Percentiles rank a stretch among this genome's conserved stretches.
phyloP scores from a whole-genome alignment of 495 filamentous ascomycete species.

The Penicillium silybi region DNA sequence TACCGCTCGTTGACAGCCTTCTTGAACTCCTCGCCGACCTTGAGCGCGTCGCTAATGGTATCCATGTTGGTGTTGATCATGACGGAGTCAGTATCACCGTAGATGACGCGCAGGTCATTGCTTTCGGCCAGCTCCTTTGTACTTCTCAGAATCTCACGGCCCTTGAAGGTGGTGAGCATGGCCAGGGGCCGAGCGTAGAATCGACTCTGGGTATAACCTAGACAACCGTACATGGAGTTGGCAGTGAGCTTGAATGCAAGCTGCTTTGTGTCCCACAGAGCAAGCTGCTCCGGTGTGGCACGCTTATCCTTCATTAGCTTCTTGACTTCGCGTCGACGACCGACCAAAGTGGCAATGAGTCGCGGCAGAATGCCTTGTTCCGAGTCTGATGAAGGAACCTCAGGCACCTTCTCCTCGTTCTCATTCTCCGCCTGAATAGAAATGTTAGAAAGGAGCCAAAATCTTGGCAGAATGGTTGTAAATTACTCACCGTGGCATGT shows the following conservation, averaged over 20 bases:
- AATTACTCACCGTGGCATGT: slow-evolving; percentile 51
- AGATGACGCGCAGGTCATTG: slow-evolving; percentile 85
- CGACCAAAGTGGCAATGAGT: slow-evolving; percentile 87
- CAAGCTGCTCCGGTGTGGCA: slow-evolving; percentile 79
- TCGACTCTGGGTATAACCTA: slow-evolving; percentile 91
- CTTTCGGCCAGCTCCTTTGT: slow-evolving; percentile 93
- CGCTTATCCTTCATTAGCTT: slow-evolving; percentile 91
- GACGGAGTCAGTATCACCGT: slow-evolving; percentile 98
- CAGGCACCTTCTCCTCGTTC: slow-evolving; percentile 65
- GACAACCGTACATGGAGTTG: slow-evolving; percentile 99
- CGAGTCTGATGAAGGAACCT: slow-evolving; percentile 65
- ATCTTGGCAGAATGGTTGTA: not conserved
- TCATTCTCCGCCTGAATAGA: slow-evolving; percentile 65
- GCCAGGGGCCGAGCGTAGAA: slow-evolving; percentile 96
- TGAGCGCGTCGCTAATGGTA: slow-evolving; percentile 84
- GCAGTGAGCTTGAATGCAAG: slow-evolving; percentile 94
- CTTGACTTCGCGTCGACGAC: slow-evolving; percentile 84
- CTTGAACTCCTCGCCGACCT: slow-evolving; percentile 81
- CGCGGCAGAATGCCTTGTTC: slow-evolving; percentile 78
- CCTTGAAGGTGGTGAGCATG: slow-evolving; percentile 94
- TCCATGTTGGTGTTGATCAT: slow-evolving; percentile 99
- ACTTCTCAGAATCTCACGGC: slow-evolving; percentile 91
- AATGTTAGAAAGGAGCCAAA: slow-evolving; percentile 4
- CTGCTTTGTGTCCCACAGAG: slow-evolving; percentile 98
- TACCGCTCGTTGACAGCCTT: slow-evolving; percentile 84